Base-by-base conservation (phyloP, 495 filamentous ascomycete genomes). In the Rhizodiscina lignyota region DNA sequence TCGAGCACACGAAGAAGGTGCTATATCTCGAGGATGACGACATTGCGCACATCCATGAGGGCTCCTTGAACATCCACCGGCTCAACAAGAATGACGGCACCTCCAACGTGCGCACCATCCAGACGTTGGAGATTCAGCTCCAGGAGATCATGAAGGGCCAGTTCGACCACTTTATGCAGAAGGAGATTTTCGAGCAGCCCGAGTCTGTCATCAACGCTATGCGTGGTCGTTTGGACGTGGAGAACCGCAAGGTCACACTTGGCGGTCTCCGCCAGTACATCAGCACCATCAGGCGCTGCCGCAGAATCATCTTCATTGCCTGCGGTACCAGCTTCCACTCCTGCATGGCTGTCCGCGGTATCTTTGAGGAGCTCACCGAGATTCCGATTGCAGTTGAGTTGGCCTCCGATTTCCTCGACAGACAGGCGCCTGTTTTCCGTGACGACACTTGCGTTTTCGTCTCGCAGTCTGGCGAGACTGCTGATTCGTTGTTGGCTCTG, bases 81-180 rank as follows among this genome's bases (percentile, higher is more conserved):
- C 68, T 96, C 35, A 87, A 77, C 53, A 96, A 96, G 69, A 77
- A 84, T 50, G 87, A 96, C 62, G 91, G 89, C 35, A 83, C 80
- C 44, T 93, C 84, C 53, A 93, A 94, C 52, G 85, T 96, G 36
- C 84, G 89, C 50, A 80, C 79, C 35, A 97, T 97, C 58, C 89
- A 97, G 66, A 97, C 89, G 29, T 71, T 97, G 36, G 89, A 97
- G 63, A 76, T 97, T 27, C 83, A 97, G 70, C 75, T 97, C 36
- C 89, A 97, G 64, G 89, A 97, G 64, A 97, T 97, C 59, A 97
- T 97, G 89, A 97, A 96, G 73, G 89, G 89, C 53, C 91, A 87
- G 52, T 97, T 96, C 60, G 89, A 97, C 54, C 89, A 97, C 61
- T 97, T 94, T 68, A 97, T 97, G 89, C 91, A 97, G 56, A 97